Evolutionary conservation across 208 protist species (phyloP).

Genomic region (Acanthamoeba polyphaga): DNA sequence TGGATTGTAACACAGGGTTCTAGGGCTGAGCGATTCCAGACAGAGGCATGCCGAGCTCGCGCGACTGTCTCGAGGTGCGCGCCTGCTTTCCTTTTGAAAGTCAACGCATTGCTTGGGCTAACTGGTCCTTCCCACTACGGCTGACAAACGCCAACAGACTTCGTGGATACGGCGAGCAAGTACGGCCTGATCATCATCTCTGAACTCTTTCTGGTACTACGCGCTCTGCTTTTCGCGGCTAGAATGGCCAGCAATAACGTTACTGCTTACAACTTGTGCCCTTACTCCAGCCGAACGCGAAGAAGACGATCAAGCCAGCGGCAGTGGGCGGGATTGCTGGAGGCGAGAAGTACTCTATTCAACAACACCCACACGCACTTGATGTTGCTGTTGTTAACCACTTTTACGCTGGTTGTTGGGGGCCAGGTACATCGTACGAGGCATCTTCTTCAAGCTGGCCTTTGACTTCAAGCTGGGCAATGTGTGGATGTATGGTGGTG

Average conservation of each 20-base stretch:
- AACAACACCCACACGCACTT: too few relatives aligned
- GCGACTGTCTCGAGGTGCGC: slow-evolving; percentile 19
- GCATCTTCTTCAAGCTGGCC: slow-evolving; percentile 76
- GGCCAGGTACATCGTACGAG: slow-evolving; percentile 53
- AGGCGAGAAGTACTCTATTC: slow-evolving; percentile 26
- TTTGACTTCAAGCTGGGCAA: slow-evolving; percentile 55
- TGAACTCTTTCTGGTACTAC: slow-evolving; percentile 42
- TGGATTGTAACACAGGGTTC: neutral
- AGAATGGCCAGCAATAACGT: too few relatives aligned
- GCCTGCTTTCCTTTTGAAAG: too few relatives aligned
- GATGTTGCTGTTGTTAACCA: too few relatives aligned
- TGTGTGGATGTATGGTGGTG: slow-evolving; percentile 73
- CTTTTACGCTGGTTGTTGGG: too few relatives aligned
- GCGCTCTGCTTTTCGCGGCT: too few relatives aligned
- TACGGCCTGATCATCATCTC: slow-evolving; percentile 71
- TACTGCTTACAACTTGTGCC: too few relatives aligned
- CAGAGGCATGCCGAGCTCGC: slow-evolving; percentile 22
- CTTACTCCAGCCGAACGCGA: neutral
- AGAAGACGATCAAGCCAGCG: slow-evolving; percentile 64
- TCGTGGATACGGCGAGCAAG: slow-evolving; percentile 55
- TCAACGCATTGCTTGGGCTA: too few relatives aligned
- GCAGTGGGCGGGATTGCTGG: slow-evolving; percentile 51
- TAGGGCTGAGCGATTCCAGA: neutral
- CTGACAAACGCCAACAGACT: slow-evolving; percentile 20
- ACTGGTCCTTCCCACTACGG: too few relatives aligned